phyloP scores from a whole-genome alignment of 2,329 filamentous ascomycete species.

The Penicillium sp. region DNA sequence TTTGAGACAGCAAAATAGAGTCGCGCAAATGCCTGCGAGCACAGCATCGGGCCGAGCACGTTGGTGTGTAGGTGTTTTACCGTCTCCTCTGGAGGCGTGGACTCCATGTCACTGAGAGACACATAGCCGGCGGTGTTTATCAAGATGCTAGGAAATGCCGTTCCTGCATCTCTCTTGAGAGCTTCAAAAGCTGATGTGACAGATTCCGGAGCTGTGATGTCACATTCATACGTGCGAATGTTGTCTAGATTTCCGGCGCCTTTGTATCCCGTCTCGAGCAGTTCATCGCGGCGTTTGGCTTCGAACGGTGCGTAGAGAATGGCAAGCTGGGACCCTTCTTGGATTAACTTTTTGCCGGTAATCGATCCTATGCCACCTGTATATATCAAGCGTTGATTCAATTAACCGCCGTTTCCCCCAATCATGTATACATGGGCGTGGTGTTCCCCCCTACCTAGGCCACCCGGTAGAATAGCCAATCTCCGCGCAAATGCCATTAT shows the following conservation, averaged over 20 bases:
- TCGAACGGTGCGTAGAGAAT: conserved; percentile 49
- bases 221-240: conserved; percentile 5
- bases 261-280: conserved; percentile 36
- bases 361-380: conserved; percentile 38
- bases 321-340: conserved; percentile 41
- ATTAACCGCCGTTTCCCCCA: neutral
- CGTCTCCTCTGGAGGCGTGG: conserved; percentile 41
- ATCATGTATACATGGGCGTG: neutral
- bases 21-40: conserved; percentile 43
- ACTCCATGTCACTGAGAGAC: conserved; percentile 42
- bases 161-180: conserved; percentile 15
- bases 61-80: conserved; percentile 44
- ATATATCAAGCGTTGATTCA: neutral
- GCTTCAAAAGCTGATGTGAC: neutral
- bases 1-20: conserved; percentile 34
- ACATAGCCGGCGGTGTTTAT: conserved; percentile 46
- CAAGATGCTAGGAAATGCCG: conserved; percentile 36
- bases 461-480: conserved; percentile 1
- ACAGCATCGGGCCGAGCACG: conserved; percentile 44
- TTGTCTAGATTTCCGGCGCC: conserved; percentile 9
- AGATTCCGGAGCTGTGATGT: conserved; percentile 1
- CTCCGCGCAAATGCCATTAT: conserved; percentile 3
- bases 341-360: conserved; percentile 39
- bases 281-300: conserved; percentile 31
- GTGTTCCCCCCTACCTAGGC: neutral